Conservation (phyloP, 306 rosid species). For the Vigna nakashimae region DNA sequence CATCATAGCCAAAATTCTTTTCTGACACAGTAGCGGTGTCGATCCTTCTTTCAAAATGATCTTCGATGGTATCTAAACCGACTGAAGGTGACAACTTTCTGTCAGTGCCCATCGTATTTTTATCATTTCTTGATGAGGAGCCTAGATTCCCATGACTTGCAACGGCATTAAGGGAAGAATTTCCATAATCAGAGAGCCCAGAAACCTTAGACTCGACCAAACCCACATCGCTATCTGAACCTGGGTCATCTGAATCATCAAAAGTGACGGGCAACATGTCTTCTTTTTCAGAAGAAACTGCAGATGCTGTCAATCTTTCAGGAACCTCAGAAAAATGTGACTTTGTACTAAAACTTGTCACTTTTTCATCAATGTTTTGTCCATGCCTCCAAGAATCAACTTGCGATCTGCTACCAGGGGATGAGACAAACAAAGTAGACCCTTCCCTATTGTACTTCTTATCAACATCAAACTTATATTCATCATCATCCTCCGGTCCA, state of each 20-base stretch:
- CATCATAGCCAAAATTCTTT: conserved; percentile 46
- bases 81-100: conserved; percentile 53
- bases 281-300: conserved; percentile 58
- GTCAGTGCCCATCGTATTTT: conserved; percentile 41
- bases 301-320: conserved; percentile 54
- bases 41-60: conserved; percentile 41
- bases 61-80: conserved; percentile 51
- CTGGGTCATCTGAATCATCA: conserved; percentile 82
- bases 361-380: conserved; percentile 52
- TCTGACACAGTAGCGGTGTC: conserved; percentile 42
- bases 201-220: conserved; percentile 48
- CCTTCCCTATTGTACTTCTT: conserved; percentile 52
- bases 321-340: conserved; percentile 55
- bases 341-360: conserved; percentile 47
- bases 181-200: conserved; percentile 49
- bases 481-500: conserved; percentile 72
- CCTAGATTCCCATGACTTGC: conserved; percentile 46
- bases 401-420: conserved; percentile 52
- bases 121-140: conserved; percentile 57
- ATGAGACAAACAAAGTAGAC: conserved; percentile 54
- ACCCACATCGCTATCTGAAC: conserved; percentile 73
- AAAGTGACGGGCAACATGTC: conserved; percentile 61
- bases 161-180: conserved; percentile 49
- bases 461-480: conserved; percentile 50
- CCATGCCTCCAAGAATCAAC: conserved; percentile 57